Evolutionary conservation across 495 filamentous ascomycete species (phyloP), one percentile per base, ranked within the genome.

Genomic region (Extremus antarcticus): DNA sequence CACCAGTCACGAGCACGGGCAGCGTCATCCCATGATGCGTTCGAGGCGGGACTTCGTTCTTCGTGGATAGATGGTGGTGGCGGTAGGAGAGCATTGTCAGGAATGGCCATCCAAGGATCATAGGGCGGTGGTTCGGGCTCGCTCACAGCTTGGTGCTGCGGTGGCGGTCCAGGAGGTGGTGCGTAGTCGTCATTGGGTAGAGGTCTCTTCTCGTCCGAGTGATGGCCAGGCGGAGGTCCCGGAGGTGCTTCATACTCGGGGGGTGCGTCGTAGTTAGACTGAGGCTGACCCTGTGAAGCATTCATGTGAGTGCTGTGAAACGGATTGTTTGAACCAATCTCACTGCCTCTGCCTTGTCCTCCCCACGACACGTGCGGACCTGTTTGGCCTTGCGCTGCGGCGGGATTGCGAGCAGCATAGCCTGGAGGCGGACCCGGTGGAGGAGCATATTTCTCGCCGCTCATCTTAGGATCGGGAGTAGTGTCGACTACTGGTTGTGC

Each of bases 41-140:
- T 95, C 57, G 82, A 84, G 1, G 84, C 77, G 2, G 79, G 79
- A 17, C 87, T 91, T 40, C 59, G 65, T 45, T 84, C 78, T 62
- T 83, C 79, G 38, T 81, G 79, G 56, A 90, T 70, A 43, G 76
- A 70, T 1, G 91, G 90, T 0, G 91, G 88, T 1, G 91, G 91
- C 0, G 89, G 89, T 48, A 95, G 83, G 35, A 82, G 76, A 0
- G 87, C 71, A 23, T 79, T 92, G 66, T 95, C 89, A 2, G 86
- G 87, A 11, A 94, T 80, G 3, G 80, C 75, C 23, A 79, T 74
- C 89, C 88, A 94, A 73, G 90, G 86, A 65, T 94, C 86, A 61
- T 85, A 79, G 23, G 77, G 73, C 24, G 82, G 66, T 13, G 69
- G 67, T 13, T 62, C 60, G 25, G 59, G 60, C 25, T 55, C 57